Evolutionary conservation across 2,329 filamentous ascomycete species (phyloP).

Genomic region (Pseudocercospora crystallina): DNA sequence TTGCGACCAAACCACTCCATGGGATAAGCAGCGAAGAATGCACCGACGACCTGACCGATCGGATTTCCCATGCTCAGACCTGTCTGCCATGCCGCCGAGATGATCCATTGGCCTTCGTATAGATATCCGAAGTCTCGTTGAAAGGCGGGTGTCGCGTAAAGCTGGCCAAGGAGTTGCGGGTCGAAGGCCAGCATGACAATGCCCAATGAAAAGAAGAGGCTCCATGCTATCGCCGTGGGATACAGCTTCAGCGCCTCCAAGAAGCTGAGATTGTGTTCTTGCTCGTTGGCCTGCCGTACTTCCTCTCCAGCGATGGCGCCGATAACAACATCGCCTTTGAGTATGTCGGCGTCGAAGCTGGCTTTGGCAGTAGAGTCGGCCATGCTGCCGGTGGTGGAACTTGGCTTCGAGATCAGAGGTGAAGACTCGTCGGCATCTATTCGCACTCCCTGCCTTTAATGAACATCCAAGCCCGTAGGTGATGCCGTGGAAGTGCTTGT

Average conservation of each 20-base stretch:
- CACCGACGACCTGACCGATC: constrained; percentile 58
- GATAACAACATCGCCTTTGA: constrained; percentile 28
- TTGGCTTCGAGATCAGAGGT: neutral
- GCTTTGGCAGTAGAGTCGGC: neutral
- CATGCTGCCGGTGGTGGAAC: neutral
- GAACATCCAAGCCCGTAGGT: neutral
- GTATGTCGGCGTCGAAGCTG: constrained; percentile 4
- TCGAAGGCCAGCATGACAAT: constrained; percentile 64
- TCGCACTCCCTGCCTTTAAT: neutral
- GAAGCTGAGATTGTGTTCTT: constrained; percentile 31
- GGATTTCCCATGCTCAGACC: constrained; percentile 53
- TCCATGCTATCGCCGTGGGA: constrained; percentile 53
- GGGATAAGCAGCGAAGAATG: constrained; percentile 42
- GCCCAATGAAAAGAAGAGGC: constrained; percentile 59
- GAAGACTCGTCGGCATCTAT: neutral
- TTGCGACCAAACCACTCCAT: constrained; percentile 37
- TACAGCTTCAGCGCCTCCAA: constrained; percentile 43
- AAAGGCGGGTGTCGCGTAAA: constrained; percentile 62
- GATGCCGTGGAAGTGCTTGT: neutral
- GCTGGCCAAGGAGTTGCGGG: constrained; percentile 62
- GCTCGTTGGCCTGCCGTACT: constrained; percentile 25
- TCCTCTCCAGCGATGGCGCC: constrained; percentile 31
- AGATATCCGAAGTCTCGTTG: constrained; percentile 56
- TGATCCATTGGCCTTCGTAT: constrained; percentile 42
- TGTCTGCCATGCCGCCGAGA: constrained; percentile 42